Evolutionary conservation across 1,284 basidiomycete genomes (phyloP).

Genomic region (Pyrrhoderma noxium): DNA sequence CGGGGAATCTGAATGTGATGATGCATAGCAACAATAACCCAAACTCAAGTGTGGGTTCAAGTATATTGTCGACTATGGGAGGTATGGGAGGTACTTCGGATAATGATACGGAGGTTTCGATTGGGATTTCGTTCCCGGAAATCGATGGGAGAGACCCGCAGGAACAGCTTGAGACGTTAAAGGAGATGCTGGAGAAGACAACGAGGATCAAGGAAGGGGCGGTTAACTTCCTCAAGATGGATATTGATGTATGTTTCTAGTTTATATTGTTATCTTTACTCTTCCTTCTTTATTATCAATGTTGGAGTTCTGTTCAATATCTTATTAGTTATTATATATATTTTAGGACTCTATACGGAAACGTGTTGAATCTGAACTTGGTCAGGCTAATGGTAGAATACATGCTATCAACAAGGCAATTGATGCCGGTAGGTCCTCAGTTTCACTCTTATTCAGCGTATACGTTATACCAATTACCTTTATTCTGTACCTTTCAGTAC

Average conservation of each 20-base stretch:
- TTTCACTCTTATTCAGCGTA: neutral
- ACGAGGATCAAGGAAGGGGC: constrained; percentile 81
- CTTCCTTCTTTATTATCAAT: neutral
- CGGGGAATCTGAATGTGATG: constrained; percentile 3
- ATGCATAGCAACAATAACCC: constrained; percentile 1
- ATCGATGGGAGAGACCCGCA: constrained; percentile 39
- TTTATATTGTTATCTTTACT: neutral
- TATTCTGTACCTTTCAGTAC: too few species aligned
- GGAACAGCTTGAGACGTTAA: constrained; percentile 59
- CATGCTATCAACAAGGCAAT: constrained; percentile 56
- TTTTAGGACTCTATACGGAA: constrained; percentile 53
- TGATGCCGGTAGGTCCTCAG: constrained; percentile 43
- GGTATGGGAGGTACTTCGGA: neutral
- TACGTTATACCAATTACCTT: neutral
- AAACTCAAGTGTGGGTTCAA: neutral
- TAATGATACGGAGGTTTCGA: neutral
- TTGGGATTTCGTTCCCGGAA: constrained; percentile 29
- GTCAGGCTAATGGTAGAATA: constrained; percentile 66
- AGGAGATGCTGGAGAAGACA: constrained; percentile 60
- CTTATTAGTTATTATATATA: constrained; percentile 12
- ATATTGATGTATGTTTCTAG: constrained; percentile 40
- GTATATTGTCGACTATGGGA: neutral
- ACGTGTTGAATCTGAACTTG: constrained; percentile 72
- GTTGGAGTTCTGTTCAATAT: neutral
- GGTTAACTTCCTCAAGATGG: constrained; percentile 70